A percentile compares a stretch with the other conserved stretches of the same genome.
Evolutionary conservation across 73 alveolate species (phyloP).

Genomic region (Uronychia setigera): DNA sequence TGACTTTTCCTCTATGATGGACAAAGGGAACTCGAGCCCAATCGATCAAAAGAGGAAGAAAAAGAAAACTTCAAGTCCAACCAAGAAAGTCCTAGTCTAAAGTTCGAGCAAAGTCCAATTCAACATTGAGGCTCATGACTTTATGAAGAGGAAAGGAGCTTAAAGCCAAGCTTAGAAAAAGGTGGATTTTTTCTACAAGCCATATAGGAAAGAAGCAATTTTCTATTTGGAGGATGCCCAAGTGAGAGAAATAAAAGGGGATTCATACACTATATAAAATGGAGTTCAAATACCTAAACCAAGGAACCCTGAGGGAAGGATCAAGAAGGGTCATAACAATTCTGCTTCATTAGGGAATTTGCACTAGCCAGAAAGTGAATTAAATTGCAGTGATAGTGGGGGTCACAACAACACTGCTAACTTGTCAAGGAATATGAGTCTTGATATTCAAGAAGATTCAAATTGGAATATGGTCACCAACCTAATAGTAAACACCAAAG

Average conservation of each 20-base stretch:
- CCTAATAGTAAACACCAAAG: background rate
- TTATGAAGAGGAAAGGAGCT: no score
- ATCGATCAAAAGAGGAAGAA: no score
- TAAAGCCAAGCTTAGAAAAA: no score
- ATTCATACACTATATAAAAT: background rate
- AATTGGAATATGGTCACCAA: background rate
- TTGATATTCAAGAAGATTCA: background rate
- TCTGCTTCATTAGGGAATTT: background rate
- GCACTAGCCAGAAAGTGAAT: background rate
- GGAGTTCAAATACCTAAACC: background rate
- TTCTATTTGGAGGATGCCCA: background rate
- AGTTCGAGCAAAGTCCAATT: no score
- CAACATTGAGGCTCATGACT: no score
- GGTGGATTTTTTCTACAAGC: background rate
- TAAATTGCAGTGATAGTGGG: no score
- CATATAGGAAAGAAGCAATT: background rate
- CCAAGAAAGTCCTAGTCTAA: no score
- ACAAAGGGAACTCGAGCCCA: no score
- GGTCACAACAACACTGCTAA: no score
- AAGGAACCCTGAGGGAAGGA: background rate
- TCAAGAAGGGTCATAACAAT: background rate
- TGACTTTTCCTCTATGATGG: no score
- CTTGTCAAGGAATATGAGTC: background rate
- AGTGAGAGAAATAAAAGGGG: background rate
- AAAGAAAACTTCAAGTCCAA: no score